Percentiles rank a stretch among this genome's conserved stretches.
Conservation (phyloP, 2,329 filamentous ascomycete genomes). For the Colletotrichum tropicicola region DNA sequence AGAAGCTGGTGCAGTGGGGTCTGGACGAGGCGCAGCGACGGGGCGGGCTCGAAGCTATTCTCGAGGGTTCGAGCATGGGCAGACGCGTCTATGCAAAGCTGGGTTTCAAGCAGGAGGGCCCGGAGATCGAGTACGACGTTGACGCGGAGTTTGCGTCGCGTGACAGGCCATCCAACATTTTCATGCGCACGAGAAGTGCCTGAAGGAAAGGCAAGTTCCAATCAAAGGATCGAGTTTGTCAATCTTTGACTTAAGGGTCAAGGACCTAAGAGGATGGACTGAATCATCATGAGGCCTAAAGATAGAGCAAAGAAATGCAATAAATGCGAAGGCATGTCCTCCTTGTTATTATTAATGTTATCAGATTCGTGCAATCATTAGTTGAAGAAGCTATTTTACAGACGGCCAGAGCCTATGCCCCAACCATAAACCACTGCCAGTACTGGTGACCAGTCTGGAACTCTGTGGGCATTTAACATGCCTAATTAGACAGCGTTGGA, state of each 20-base stretch:
- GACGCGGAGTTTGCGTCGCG: slow-evolving; percentile 50
- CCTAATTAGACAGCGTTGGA: slow-evolving; percentile 6
- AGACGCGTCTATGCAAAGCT: slow-evolving; percentile 54
- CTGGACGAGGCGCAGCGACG: slow-evolving; percentile 50
- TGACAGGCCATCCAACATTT: slow-evolving; percentile 52
- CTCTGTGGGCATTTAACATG: no score
- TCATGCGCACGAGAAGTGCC: slow-evolving; percentile 50
- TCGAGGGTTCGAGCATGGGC: slow-evolving; percentile 59
- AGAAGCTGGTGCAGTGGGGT: slow-evolving; percentile 56
- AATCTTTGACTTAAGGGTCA: no score
- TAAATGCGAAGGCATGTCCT: no score
- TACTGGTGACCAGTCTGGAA: no score
- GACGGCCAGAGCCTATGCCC: neutral
- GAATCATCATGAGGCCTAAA: no score
- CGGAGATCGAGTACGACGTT: slow-evolving; percentile 55
- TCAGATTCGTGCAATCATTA: neutral
- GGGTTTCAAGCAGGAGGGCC: slow-evolving; percentile 52
- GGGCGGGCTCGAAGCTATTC: slow-evolving; percentile 51
- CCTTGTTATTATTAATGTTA: neutral
- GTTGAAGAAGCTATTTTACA: neutral
- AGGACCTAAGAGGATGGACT: no score
- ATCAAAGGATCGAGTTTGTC: no score
- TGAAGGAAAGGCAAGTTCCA: neutral
- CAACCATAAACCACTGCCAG: neutral
- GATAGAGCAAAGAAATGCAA: no score